Evolutionary conservation across 176 grass and related monocot species (phyloP).

Genomic region (Eleusine indica): DNA sequence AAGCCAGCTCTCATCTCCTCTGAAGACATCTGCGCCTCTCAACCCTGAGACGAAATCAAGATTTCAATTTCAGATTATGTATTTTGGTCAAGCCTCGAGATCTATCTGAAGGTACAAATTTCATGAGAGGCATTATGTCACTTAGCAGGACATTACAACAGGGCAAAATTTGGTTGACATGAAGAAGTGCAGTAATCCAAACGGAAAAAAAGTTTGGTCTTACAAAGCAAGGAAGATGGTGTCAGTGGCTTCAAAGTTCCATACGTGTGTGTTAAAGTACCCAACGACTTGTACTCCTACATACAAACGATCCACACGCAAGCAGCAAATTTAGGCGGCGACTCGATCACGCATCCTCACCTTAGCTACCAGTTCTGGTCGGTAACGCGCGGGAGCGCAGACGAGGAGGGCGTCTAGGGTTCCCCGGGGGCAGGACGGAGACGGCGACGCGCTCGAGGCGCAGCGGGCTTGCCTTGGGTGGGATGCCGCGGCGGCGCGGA

Average conservation of each 20-base stretch:
- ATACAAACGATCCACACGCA: neutral
- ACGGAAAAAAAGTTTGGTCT: neutral
- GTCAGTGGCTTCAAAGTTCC: neutral
- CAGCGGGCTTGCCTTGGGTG: neutral
- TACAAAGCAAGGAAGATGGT: neutral
- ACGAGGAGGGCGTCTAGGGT: no score
- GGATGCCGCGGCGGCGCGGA: neutral
- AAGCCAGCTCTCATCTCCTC: constrained; percentile 54
- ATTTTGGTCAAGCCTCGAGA: neutral
- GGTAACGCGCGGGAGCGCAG: neutral
- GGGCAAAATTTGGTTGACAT: neutral
- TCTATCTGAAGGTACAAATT: neutral
- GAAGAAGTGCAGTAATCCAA: neutral
- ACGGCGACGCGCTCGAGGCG: neutral
- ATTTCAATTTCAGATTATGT: neutral
- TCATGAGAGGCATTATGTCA: neutral
- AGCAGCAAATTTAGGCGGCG: neutral
- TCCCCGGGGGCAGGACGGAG: neutral
- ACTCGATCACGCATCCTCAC: no score
- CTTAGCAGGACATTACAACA: neutral
- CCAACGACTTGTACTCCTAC: no score
- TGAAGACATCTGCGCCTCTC: constrained; percentile 52
- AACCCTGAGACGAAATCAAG: neutral
- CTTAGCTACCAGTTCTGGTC: neutral
- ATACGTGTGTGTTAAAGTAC: no score